These are phyloP conservation scores for Podaxis sp. DNA, from an alignment of 768 basidiomycete genomes.

Conservation along the genomic window DNA sequence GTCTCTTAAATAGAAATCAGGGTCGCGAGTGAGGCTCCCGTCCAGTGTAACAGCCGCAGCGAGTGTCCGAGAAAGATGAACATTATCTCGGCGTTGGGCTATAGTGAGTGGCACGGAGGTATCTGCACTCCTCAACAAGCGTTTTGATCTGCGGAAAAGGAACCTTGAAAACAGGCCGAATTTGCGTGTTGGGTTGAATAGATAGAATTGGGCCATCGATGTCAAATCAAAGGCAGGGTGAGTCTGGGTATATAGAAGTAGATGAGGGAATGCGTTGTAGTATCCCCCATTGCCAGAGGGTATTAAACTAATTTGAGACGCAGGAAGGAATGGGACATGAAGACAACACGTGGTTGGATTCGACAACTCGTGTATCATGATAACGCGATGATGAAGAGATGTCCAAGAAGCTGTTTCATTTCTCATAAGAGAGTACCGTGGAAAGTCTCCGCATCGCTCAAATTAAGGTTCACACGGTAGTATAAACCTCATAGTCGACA, in stretches of 20 bases:
- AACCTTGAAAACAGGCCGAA: constrained; percentile 30
- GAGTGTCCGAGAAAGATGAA: not conserved
- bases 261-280: constrained; percentile 17
- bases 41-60: constrained; percentile 4
- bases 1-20: constrained; percentile 32
- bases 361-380: constrained; percentile 2
- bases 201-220: constrained; percentile 37
- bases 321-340: constrained; percentile 33
- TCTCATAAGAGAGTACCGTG: not conserved
- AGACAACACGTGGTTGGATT: constrained; percentile 32
- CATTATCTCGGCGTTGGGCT: constrained; percentile 8
- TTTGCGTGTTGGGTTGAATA: constrained; percentile 36
- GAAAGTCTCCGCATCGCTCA: not conserved
- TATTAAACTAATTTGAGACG: constrained; percentile 20
- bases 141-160: constrained; percentile 31
- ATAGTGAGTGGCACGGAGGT: constrained; percentile 1
- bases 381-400: not conserved
- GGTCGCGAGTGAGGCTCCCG: constrained; percentile 26
- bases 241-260: constrained; percentile 17
- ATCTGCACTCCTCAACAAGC: constrained; percentile 15
- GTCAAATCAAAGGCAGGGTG: constrained; percentile 13
- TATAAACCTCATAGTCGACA: not conserved
- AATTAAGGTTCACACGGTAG: not conserved
- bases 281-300: not conserved
- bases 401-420: not conserved